Percentiles rank a stretch among this genome's conserved stretches.
These are phyloP conservation scores for Rhypophila decipiens DNA, from an alignment of 495 filamentous ascomycete genomes.

Conservation along the genomic window DNA sequence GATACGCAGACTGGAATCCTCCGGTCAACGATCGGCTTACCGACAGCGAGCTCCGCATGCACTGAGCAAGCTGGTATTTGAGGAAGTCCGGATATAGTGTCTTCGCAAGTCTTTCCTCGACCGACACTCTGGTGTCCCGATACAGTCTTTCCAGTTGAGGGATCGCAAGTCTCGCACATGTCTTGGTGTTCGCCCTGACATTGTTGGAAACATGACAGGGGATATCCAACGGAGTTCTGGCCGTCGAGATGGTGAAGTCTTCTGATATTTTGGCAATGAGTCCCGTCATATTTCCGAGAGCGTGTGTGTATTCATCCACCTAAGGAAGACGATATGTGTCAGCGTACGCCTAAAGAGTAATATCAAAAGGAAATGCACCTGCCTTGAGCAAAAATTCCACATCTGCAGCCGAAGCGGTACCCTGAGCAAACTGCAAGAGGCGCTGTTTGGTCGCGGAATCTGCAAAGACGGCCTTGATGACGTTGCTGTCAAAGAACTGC, in stretches of 20 bases:
- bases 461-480: slow-evolving; percentile 42
- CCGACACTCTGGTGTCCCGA: slow-evolving; percentile 31
- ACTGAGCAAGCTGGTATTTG: slow-evolving; percentile 26
- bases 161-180: slow-evolving; percentile 27
- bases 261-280: slow-evolving; percentile 40
- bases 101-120: slow-evolving; percentile 37
- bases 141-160: slow-evolving; percentile 42
- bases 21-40: slow-evolving; percentile 1
- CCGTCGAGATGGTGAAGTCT: slow-evolving; percentile 34
- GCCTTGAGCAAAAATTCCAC: slow-evolving; percentile 47
- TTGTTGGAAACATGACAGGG: slow-evolving; percentile 22
- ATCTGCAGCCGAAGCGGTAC: slow-evolving; percentile 35
- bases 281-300: slow-evolving; percentile 31
- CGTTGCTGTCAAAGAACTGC: slow-evolving; percentile 39
- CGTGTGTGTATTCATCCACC: slow-evolving; percentile 28
- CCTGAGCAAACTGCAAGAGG: slow-evolving; percentile 38
- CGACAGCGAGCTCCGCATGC: slow-evolving; percentile 19
- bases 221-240: slow-evolving; percentile 36
- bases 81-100: slow-evolving; percentile 47
- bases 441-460: slow-evolving; percentile 37
- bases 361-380: neutral
- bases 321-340: slow-evolving; percentile 4
- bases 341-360: too few relatives aligned
- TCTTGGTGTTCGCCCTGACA: slow-evolving; percentile 36
- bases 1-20: slow-evolving; percentile 18